A percentile compares a stretch with the other conserved stretches of the same genome.
Evolutionary conservation across 2,329 filamentous ascomycete species (phyloP).

Genomic region (Alternaria consortialis): DNA sequence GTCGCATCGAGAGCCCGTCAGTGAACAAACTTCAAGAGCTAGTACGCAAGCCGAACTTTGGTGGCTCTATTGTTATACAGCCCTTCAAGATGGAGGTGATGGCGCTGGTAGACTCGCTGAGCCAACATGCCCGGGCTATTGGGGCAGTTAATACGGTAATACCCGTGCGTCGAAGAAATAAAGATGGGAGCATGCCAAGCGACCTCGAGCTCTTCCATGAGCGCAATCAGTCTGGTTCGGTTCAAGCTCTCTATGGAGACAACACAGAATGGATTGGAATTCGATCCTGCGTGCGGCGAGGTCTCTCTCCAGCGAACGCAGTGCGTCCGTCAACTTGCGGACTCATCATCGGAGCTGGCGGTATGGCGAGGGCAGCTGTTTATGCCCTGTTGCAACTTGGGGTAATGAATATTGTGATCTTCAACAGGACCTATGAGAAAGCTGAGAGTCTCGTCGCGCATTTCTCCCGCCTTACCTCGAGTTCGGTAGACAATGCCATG

Average conservation of each 20-base stretch:
- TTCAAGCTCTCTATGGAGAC: constrained; percentile 76
- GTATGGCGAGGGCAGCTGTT: constrained; percentile 80
- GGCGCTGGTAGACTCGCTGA: constrained; percentile 70
- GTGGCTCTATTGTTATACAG: constrained; percentile 74
- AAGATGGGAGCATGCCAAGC: constrained; percentile 65
- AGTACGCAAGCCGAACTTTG: constrained; percentile 72
- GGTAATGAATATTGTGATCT: constrained; percentile 77
- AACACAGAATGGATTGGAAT: constrained; percentile 87
- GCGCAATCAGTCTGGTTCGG: constrained; percentile 70
- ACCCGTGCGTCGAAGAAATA: constrained; percentile 69
- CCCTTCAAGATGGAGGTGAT: constrained; percentile 80
- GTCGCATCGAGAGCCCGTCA: constrained; percentile 69
- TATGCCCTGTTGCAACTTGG: constrained; percentile 82
- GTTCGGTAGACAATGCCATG: constrained; percentile 26
- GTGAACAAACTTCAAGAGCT: constrained; percentile 71
- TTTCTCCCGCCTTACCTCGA: constrained; percentile 65
- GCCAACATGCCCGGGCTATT: constrained; percentile 76
- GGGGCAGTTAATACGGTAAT: constrained; percentile 80
- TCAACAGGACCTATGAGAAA: constrained; percentile 74
- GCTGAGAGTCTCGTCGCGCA: constrained; percentile 73
- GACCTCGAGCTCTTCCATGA: constrained; percentile 63
- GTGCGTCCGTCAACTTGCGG: constrained; percentile 63
- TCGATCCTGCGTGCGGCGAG: constrained; percentile 74
- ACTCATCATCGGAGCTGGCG: constrained; percentile 67
- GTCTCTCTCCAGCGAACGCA: constrained; percentile 74